These are phyloP conservation scores for Amesomyces nigricolor DNA, from an alignment of 2,329 filamentous ascomycete species.

Conservation along the genomic window DNA sequence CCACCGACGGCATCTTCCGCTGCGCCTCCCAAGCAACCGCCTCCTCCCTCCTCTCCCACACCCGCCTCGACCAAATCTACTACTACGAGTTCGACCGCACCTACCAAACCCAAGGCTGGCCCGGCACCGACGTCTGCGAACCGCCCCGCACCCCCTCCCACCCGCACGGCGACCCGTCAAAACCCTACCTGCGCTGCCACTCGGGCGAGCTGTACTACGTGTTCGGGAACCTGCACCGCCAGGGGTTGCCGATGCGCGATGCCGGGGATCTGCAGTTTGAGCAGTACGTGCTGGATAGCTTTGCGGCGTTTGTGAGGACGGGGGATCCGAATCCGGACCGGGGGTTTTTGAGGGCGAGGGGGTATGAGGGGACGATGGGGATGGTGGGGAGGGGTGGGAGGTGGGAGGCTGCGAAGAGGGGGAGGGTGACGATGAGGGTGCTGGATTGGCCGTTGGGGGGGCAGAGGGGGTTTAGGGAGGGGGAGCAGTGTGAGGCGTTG, in stretches of 20 bases:
- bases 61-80: slow-evolving; percentile 45
- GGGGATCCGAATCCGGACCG: slow-evolving; percentile 46
- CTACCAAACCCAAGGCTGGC: slow-evolving; percentile 48
- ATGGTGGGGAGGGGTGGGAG: slow-evolving; percentile 21
- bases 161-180: slow-evolving; percentile 38
- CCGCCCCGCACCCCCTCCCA: slow-evolving; percentile 33
- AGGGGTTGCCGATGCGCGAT: slow-evolving; percentile 42
- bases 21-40: slow-evolving; percentile 56
- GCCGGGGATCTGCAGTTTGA: slow-evolving; percentile 35
- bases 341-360: slow-evolving; percentile 40
- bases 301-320: slow-evolving; percentile 45
- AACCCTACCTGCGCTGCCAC: slow-evolving; percentile 49
- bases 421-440: slow-evolving; percentile 39
- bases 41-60: slow-evolving; percentile 41
- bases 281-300: slow-evolving; percentile 42
- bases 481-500: slow-evolving; percentile 45
- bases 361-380: slow-evolving; percentile 31
- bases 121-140: slow-evolving; percentile 46
- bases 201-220: slow-evolving; percentile 51
- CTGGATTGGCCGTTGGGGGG: slow-evolving; percentile 39
- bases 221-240: slow-evolving; percentile 45
- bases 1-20: slow-evolving; percentile 54
- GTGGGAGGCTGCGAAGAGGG: slow-evolving; percentile 35
- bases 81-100: slow-evolving; percentile 57
- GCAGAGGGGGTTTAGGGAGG: slow-evolving; percentile 40